Conservation (phyloP, 106 monocot species). For the Apostasia shenzhenica region DNA sequence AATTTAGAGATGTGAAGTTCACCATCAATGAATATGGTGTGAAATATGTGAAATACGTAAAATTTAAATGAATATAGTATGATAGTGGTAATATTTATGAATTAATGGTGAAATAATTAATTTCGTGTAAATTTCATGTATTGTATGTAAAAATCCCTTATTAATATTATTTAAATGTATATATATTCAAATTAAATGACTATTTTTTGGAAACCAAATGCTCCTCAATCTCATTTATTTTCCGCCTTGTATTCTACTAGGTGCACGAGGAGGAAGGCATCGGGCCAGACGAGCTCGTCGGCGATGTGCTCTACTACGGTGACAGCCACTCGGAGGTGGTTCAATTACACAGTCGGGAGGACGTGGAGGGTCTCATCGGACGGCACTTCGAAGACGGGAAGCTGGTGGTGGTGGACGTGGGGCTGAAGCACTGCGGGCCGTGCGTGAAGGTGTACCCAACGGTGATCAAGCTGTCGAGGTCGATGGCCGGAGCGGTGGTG, state of each 20-base stretch:
- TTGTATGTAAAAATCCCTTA: too few relatives aligned
- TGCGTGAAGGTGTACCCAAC: slow-evolving; percentile 97
- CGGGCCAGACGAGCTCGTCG: slow-evolving; percentile 59
- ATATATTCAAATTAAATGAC: too few relatives aligned
- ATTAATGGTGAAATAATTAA: too few relatives aligned
- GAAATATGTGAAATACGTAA: too few relatives aligned
- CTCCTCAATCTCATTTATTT: neutral
- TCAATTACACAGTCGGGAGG: slow-evolving; percentile 63
- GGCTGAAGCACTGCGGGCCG: slow-evolving; percentile 94
- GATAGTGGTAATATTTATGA: too few relatives aligned
- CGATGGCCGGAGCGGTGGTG: slow-evolving; percentile 65
- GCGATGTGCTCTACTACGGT: slow-evolving; percentile 93
- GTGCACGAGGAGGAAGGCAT: slow-evolving; percentile 90
- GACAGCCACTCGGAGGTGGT: slow-evolving; percentile 74
- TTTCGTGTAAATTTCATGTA: too few relatives aligned
- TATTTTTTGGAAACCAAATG: neutral
- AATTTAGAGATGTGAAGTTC: too few relatives aligned
- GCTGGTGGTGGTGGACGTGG: slow-evolving; percentile 87
- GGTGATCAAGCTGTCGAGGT: slow-evolving; percentile 72
- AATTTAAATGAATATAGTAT: too few relatives aligned
- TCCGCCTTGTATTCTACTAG: neutral
- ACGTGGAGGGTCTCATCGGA: slow-evolving; percentile 54
- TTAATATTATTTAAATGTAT: too few relatives aligned
- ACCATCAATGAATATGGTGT: too few relatives aligned
- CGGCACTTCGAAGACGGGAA: slow-evolving; percentile 38